Base-by-base conservation (phyloP, 2,329 filamentous ascomycete genomes). In the Exophiala xenobiotica region DNA sequence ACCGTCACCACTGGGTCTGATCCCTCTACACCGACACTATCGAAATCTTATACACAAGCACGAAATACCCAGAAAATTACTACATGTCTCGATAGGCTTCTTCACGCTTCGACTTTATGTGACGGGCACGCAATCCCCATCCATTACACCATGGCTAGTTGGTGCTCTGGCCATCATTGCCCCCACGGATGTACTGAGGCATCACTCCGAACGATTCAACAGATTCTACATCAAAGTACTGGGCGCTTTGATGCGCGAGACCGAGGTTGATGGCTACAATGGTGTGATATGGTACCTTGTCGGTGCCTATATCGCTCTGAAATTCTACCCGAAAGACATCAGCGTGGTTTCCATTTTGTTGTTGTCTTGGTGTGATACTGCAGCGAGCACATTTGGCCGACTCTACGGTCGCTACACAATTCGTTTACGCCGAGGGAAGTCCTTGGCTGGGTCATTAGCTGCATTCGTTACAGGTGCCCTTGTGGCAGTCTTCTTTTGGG, bases 41-140 rank as follows among this genome's bases (percentile, higher is more conserved):
- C 82, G 90, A 62, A 87, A 81, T 22, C 90, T 99, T 66, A 88
- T 96, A 57, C 93, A 99, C 78, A 90, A 90, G 64, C 92, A 99
- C 71, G 93, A 99, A 73, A 91, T 99, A 46, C 93, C 93, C 7
- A 86, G 93, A 63, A 99, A 99, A 71, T 76, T 85, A 33, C 78
- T 99, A 29, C 93, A 99, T 68, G 89, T 97, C 51, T 96, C 91
- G 41, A 99, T 99, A 66, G 93, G 93, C 48, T 97, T 97, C 74
- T 78, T 97, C 54, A 90, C 92, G 16, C 80, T 96, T 39, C 88
- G 86, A 74, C 80, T 97, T 29, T 99, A 97, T 70, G 78, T 82
- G 43, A 82, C 80, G 20, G 92, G 90, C 50, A 81, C 86, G 4
- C 90, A 96, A 68, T 82, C 88, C 1, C 76, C 75, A 16, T 73